Conservation (phyloP, 2,329 filamentous ascomycete species). For the Fusarium anguioides region DNA sequence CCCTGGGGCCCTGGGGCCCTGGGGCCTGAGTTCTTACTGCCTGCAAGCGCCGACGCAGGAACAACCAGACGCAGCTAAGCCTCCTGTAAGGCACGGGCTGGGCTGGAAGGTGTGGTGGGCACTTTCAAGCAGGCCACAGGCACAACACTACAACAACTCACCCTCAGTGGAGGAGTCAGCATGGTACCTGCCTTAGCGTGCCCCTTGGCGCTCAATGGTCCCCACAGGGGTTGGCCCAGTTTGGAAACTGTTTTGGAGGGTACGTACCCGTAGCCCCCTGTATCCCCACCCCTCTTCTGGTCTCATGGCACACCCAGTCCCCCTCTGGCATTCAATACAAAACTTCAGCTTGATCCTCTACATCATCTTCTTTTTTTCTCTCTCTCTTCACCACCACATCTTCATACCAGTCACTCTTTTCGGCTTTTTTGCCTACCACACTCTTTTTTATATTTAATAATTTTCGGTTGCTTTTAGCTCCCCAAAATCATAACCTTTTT, state of each 20-base stretch:
- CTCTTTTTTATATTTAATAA: conserved; percentile 46
- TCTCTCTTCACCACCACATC: conserved; percentile 38
- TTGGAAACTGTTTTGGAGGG: conserved; percentile 20
- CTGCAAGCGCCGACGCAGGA: conserved; percentile 34
- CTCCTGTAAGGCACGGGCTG: conserved; percentile 18
- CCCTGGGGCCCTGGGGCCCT: too few species aligned
- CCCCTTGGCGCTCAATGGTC: conserved; percentile 35
- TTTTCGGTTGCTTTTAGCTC: conserved; percentile 32
- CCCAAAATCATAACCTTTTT: conserved; percentile 25
- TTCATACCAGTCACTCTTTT: conserved; percentile 50
- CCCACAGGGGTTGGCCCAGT: conserved; percentile 20
- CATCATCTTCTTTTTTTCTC: conserved; percentile 25
- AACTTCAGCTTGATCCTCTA: conserved; percentile 32
- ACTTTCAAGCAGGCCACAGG: not conserved
- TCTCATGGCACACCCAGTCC: conserved; percentile 19
- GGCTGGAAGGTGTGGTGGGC: conserved; percentile 10
- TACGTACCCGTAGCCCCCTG: conserved; percentile 39
- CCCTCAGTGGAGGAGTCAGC: conserved; percentile 7
- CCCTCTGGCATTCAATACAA: conserved; percentile 44
- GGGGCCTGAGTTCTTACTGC: not conserved
- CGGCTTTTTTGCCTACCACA: conserved; percentile 47
- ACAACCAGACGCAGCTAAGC: conserved; percentile 16
- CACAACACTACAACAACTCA: too few species aligned
- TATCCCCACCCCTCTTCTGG: conserved; percentile 17
- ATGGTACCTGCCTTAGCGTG: conserved; percentile 42